phyloP scores from a whole-genome alignment of 371 early-diverging fungal species.

The Homolaphlyctis polyrhiza region DNA sequence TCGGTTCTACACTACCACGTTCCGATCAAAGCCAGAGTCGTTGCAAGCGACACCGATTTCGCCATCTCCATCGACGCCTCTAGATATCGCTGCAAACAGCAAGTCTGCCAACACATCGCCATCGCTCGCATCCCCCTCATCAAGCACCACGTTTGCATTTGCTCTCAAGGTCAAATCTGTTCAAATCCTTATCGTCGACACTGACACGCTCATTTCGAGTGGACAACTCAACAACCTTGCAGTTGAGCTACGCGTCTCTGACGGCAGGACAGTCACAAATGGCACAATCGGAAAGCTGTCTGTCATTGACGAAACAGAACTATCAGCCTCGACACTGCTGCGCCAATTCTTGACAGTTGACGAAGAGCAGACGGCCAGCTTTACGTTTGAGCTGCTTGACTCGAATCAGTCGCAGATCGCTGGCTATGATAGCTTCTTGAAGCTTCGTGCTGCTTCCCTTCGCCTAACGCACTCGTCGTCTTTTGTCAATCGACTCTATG shows the following conservation, averaged over 20 bases:
- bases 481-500: slow-evolving; percentile 27
- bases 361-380: slow-evolving; percentile 83
- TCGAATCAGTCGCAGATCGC: slow-evolving; percentile 51
- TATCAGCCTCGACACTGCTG: slow-evolving; percentile 7
- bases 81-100: background rate
- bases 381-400: slow-evolving; percentile 78
- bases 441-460: slow-evolving; percentile 77
- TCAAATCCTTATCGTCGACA: slow-evolving; percentile 77
- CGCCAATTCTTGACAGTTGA: slow-evolving; percentile 73
- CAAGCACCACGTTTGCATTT: slow-evolving; percentile 30
- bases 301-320: slow-evolving; percentile 46
- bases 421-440: slow-evolving; percentile 79
- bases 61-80: background rate
- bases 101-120: background rate
- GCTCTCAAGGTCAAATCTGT: slow-evolving; percentile 74
- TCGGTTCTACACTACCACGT: background rate
- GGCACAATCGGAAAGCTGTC: slow-evolving; percentile 85
- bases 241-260: slow-evolving; percentile 58
- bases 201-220: slow-evolving; percentile 73
- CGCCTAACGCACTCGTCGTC: slow-evolving; percentile 67
- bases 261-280: slow-evolving; percentile 58
- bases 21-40: background rate
- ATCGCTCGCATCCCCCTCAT: background rate
- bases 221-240: slow-evolving; percentile 69
- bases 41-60: background rate